These are phyloP conservation scores for Candida awuae DNA, from an alignment of 805 yeast genomes.

Conservation along the genomic window DNA sequence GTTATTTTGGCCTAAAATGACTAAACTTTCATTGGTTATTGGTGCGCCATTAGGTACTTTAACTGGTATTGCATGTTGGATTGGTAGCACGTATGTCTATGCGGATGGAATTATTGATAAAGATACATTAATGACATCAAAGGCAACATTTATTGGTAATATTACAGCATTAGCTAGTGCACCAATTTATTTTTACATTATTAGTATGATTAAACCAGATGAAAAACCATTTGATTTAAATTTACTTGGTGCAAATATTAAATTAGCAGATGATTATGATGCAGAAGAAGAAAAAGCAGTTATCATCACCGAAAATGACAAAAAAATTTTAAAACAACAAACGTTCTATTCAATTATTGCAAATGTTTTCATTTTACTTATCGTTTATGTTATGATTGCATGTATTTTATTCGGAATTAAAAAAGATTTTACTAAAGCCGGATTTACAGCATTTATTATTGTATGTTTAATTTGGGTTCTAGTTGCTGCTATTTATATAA, in stretches of 20 bases:
- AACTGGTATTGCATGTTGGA: constrained; percentile 43
- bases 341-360: constrained; percentile 33
- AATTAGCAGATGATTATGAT: constrained; percentile 31
- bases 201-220: constrained; percentile 27
- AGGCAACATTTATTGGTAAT: constrained; percentile 26
- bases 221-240: constrained; percentile 26
- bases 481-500: constrained; percentile 29
- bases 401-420: constrained; percentile 29
- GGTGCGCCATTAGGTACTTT: constrained; percentile 47
- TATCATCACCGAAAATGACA: constrained; percentile 17
- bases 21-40: constrained; percentile 21
- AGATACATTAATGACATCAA: constrained; percentile 18
- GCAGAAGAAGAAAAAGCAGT: constrained; percentile 26
- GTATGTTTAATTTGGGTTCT: constrained; percentile 33
- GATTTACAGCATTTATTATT: constrained; percentile 31
- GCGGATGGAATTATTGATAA: constrained; percentile 22
- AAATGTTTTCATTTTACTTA: constrained; percentile 28
- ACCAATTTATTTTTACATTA: constrained; percentile 21
- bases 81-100: constrained; percentile 24
- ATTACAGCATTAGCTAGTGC: constrained; percentile 23
- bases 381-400: constrained; percentile 28
- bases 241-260: constrained; percentile 17
- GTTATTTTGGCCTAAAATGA: constrained; percentile 30
- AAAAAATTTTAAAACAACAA: constrained; percentile 27
- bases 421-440: constrained; percentile 29